These are phyloP conservation scores for Tulasnella sp. DNA, from an alignment of 768 basidiomycete species.

Conservation along the genomic window DNA sequence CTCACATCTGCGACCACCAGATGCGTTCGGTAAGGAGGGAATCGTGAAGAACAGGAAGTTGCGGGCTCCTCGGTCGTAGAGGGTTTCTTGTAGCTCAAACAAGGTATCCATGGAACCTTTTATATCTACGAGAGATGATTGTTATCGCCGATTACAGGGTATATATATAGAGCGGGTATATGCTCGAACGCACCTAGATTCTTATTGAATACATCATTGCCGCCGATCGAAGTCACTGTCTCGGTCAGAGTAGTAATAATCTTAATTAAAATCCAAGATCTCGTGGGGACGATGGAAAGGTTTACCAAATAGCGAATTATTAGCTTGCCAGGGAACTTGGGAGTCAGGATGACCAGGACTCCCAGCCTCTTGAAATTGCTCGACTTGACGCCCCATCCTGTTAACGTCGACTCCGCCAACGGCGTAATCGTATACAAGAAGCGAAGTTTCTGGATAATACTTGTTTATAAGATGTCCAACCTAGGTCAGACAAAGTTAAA, in stretches of 20 bases:
- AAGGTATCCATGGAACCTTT: constrained; percentile 31
- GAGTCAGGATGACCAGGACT: constrained; percentile 30
- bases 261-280: not conserved
- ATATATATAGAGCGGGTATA: not conserved
- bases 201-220: constrained; percentile 43
- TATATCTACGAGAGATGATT: not conserved
- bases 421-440: constrained; percentile 54
- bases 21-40: constrained; percentile 34
- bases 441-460: constrained; percentile 29
- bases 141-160: not conserved
- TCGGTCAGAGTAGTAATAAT: not conserved
- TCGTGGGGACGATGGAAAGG: not conserved
- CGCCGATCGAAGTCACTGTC: constrained; percentile 56
- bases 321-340: constrained; percentile 39
- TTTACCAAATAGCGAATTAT: constrained; percentile 41
- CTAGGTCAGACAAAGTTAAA: constrained; percentile 2
- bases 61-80: constrained; percentile 44
- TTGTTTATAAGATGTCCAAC: constrained; percentile 29
- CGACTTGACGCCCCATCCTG: constrained; percentile 39
- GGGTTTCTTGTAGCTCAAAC: constrained; percentile 39
- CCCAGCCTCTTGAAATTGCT: constrained; percentile 33
- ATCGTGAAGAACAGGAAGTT: constrained; percentile 56
- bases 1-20: not conserved
- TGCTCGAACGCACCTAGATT: not conserved
- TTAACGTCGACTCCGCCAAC: constrained; percentile 42